Conservation (phyloP, 1,139 yeast species). For the Debaryomycetaceae sp. region DNA sequence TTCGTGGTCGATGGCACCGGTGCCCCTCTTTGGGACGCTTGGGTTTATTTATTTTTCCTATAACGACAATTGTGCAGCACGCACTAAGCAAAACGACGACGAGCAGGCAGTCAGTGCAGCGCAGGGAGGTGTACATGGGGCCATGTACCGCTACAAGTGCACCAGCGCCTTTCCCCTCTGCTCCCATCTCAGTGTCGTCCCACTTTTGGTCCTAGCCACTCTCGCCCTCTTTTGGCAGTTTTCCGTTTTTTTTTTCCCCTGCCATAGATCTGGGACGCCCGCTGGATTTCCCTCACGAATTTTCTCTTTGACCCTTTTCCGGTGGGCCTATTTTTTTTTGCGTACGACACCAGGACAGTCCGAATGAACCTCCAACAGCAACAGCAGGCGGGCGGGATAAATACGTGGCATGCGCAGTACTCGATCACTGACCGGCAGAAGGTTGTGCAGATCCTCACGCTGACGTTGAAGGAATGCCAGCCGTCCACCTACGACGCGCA, state of each 20-base stretch:
- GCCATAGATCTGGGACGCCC: neutral
- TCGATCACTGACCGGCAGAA: slow-evolving; percentile 39
- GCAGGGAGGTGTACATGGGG: too few species aligned
- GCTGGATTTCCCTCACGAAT: slow-evolving; percentile 1
- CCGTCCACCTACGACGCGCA: slow-evolving; percentile 33
- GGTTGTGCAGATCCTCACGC: slow-evolving; percentile 37
- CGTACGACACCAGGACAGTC: neutral
- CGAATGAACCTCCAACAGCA: slow-evolving; percentile 13
- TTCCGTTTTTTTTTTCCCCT: slow-evolving; percentile 2
- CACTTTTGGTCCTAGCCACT: neutral
- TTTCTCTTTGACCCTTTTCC: slow-evolving; percentile 1
- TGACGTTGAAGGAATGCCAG: slow-evolving; percentile 38
- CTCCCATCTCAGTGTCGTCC: neutral
- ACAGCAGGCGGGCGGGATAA: slow-evolving; percentile 22
- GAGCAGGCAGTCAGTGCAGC: too few species aligned
- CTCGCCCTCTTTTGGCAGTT: slow-evolving; percentile 2
- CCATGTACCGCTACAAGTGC: too few species aligned
- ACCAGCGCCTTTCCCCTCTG: too few species aligned
- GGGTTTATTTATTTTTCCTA: too few species aligned
- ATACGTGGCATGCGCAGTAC: slow-evolving; percentile 39
- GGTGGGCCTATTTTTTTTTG: neutral
- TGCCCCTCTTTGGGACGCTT: too few species aligned
- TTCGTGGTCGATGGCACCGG: too few species aligned
- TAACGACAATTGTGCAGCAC: too few species aligned
- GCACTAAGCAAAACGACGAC: too few species aligned